Evolutionary conservation across 2,329 filamentous ascomycete genomes (phyloP).

Genomic region (Dothidotthia symphoricarpi): DNA sequence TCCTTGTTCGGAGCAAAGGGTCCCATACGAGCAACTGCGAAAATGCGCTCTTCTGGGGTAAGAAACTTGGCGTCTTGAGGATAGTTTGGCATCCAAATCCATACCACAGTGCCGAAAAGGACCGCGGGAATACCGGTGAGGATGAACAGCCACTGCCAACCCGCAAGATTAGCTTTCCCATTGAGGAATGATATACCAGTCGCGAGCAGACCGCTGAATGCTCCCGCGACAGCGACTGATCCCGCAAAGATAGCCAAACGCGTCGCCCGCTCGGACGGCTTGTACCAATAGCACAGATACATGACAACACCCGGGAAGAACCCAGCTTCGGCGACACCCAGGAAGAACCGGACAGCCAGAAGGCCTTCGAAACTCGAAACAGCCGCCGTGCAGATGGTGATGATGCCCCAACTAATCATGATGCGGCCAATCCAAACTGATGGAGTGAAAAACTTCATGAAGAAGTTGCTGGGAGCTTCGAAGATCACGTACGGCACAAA

Average conservation of each 20-base stretch:
- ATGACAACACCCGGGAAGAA: slow-evolving; percentile 65
- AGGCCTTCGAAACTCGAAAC: slow-evolving; percentile 60
- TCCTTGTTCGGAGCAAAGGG: slow-evolving; percentile 46
- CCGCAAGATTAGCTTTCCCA: slow-evolving; percentile 50
- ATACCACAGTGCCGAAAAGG: slow-evolving; percentile 63
- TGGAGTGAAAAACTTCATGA: slow-evolving; percentile 41
- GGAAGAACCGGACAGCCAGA: slow-evolving; percentile 50
- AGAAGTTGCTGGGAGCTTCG: slow-evolving; percentile 59
- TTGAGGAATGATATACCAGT: slow-evolving; percentile 68
- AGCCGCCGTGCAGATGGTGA: slow-evolving; percentile 67
- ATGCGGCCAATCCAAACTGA: slow-evolving; percentile 49
- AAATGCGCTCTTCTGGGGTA: slow-evolving; percentile 64
- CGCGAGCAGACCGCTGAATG: slow-evolving; percentile 70
- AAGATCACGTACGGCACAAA: slow-evolving; percentile 58
- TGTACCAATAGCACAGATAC: slow-evolving; percentile 81
- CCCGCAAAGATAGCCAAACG: slow-evolving; percentile 78
- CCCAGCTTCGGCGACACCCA: slow-evolving; percentile 69
- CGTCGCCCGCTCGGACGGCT: slow-evolving; percentile 70
- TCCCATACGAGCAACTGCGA: slow-evolving; percentile 64
- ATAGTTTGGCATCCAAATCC: slow-evolving; percentile 73
- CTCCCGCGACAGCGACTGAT: slow-evolving; percentile 72
- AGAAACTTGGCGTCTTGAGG: slow-evolving; percentile 73
- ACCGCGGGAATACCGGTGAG: slow-evolving; percentile 67
- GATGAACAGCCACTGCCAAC: slow-evolving; percentile 47
- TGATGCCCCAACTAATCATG: slow-evolving; percentile 69